A percentile compares a stretch with the other conserved stretches of the same genome.
Evolutionary conservation across 2,329 filamentous ascomycete species (phyloP).

Genomic region (Monosporascus sp.): DNA sequence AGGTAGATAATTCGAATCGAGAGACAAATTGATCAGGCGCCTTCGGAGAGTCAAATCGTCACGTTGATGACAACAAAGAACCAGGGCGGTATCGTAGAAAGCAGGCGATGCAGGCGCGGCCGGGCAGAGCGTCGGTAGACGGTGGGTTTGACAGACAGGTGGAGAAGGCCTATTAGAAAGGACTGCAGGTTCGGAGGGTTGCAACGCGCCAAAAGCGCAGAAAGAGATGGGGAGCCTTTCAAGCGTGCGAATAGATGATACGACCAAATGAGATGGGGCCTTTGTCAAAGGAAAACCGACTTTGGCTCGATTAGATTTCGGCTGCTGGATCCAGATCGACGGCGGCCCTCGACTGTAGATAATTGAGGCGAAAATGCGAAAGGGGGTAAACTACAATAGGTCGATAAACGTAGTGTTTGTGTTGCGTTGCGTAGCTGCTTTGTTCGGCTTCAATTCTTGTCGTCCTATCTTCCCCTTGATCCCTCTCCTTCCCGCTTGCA

Average conservation of each 20-base stretch:
- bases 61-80: not conserved
- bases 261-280: not conserved
- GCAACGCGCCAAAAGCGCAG: not conserved
- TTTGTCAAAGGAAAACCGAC: not conserved
- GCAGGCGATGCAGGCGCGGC: not conserved
- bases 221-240: not conserved
- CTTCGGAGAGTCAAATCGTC: not conserved
- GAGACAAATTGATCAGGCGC: not conserved
- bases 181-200: not conserved
- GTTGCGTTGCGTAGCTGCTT: not conserved
- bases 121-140: not conserved
- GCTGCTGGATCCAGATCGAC: not conserved
- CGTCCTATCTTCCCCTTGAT: not conserved
- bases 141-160: not conserved
- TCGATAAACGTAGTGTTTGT: not conserved
- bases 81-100: not conserved
- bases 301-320: not conserved
- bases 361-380: not conserved
- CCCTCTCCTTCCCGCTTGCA: not conserved
- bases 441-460: not conserved
- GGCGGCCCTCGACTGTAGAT: not conserved
- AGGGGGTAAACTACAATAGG: not conserved
- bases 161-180: not conserved
- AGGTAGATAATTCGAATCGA: not conserved
- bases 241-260: no score